These are phyloP conservation scores for Oxyria digyna DNA, from an alignment of 148 eudicot species.

Conservation along the genomic window DNA sequence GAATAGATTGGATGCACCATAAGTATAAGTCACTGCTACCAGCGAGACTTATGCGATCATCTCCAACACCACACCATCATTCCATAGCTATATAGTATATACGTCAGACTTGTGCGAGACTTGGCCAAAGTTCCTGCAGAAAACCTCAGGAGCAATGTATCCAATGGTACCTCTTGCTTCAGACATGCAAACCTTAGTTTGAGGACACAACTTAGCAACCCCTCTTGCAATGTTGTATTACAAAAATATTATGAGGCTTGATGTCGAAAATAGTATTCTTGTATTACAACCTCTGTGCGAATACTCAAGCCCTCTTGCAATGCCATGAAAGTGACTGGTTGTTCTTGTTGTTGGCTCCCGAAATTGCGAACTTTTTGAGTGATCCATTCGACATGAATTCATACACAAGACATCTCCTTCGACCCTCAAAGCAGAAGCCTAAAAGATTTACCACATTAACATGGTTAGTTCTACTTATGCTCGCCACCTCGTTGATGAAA, in stretches of 20 bases:
- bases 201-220: conserved; percentile 15
- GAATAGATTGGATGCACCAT: no score
- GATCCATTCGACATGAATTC: background rate
- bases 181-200: conserved; percentile 14
- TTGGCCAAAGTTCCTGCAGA: background rate
- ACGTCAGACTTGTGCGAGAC: background rate
- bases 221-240: conserved; percentile 17
- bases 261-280: conserved; percentile 29
- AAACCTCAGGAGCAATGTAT: conserved; percentile 12
- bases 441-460: background rate
- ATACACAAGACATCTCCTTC: background rate
- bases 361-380: conserved; percentile 10
- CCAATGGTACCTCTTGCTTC: conserved; percentile 19
- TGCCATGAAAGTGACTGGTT: conserved; percentile 10
- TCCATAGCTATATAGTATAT: conserved; percentile 10
- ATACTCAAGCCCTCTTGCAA: conserved; percentile 33
- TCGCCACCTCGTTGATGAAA: background rate
- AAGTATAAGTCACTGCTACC: background rate
- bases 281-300: conserved; percentile 29
- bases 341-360: background rate
- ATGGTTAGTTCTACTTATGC: background rate
- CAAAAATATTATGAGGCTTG: conserved; percentile 35
- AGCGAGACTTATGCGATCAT: background rate
- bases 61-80: conserved; percentile 25
- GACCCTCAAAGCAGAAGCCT: background rate